These are phyloP conservation scores for Boletus sp. DNA, from an alignment of 1,284 basidiomycete species.

Conservation along the genomic window DNA sequence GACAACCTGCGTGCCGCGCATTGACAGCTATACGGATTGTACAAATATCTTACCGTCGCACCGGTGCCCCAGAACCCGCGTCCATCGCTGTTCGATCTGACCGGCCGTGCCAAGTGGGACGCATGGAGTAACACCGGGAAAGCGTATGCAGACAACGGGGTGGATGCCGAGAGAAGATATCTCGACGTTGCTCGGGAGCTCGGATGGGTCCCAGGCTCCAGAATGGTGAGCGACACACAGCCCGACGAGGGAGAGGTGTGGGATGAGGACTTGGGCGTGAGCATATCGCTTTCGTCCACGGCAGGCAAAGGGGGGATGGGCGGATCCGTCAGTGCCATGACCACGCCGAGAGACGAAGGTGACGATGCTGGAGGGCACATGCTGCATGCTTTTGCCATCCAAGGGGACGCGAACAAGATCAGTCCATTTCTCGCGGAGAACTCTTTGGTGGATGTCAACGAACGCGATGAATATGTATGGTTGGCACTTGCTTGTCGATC, in stretches of 20 bases:
- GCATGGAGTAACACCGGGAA: constrained; percentile 65
- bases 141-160: constrained; percentile 41
- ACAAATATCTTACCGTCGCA: constrained; percentile 69
- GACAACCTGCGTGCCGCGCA: constrained; percentile 26
- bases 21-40: constrained; percentile 80
- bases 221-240: constrained; percentile 7
- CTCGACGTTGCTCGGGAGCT: constrained; percentile 63
- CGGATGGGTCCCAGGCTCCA: constrained; percentile 57
- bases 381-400: constrained; percentile 65
- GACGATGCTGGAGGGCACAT: constrained; percentile 33
- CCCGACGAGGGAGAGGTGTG: constrained; percentile 35
- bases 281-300: constrained; percentile 25
- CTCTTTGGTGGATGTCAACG: constrained; percentile 41
- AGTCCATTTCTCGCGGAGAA: constrained; percentile 42
- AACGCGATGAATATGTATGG: constrained; percentile 63
- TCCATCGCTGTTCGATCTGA: constrained; percentile 79
- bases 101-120: constrained; percentile 84
- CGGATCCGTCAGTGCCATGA: constrained; percentile 59
- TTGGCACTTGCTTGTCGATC: background rate
- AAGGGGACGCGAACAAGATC: constrained; percentile 50
- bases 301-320: constrained; percentile 52
- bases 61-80: constrained; percentile 52
- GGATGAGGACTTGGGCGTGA: constrained; percentile 38
- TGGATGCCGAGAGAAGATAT: constrained; percentile 59
- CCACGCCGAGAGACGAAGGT: constrained; percentile 34